Percentiles rank a stretch among this genome's conserved stretches.
These are phyloP conservation scores for Plantago coronopus DNA, from an alignment of 305 asterid genomes.

Conservation along the genomic window DNA sequence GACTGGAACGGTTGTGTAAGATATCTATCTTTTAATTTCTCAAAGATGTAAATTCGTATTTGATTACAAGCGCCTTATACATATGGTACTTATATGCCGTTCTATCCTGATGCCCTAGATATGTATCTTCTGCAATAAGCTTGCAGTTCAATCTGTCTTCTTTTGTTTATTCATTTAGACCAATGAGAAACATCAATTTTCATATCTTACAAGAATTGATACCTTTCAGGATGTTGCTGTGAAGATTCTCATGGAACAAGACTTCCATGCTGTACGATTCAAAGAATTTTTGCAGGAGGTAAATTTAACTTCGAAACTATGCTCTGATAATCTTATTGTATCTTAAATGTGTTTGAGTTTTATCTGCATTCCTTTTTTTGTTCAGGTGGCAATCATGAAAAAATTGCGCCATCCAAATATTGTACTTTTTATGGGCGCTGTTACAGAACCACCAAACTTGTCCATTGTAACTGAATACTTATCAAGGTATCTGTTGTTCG, in stretches of 20 bases:
- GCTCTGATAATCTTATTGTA: slow-evolving; percentile 15
- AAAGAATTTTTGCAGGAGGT: slow-evolving; percentile 91
- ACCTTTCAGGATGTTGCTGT: slow-evolving; percentile 94
- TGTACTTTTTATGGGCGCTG: slow-evolving; percentile 99
- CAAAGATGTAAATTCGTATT: slow-evolving; percentile 12
- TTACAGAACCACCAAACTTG: slow-evolving; percentile 86
- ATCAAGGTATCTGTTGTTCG: slow-evolving; percentile 54
- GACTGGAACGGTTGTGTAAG: slow-evolving; percentile 99
- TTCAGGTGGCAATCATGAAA: slow-evolving; percentile 94
- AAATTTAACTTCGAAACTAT: slow-evolving; percentile 7
- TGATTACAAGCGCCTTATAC: slow-evolving; percentile 14
- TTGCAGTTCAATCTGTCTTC: slow-evolving; percentile 9
- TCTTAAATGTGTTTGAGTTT: slow-evolving; percentile 21
- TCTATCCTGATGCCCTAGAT: slow-evolving; percentile 1
- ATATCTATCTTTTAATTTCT: slow-evolving; percentile 26
- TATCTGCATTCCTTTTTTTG: slow-evolving; percentile 25
- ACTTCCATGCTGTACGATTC: slow-evolving; percentile 65
- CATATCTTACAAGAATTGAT: slow-evolving; percentile 21
- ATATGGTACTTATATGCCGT: not conserved
- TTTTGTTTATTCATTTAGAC: not conserved
- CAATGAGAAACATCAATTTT: slow-evolving; percentile 14
- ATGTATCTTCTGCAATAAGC: slow-evolving; percentile 5
- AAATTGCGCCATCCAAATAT: slow-evolving; percentile 96
- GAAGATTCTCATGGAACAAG: slow-evolving; percentile 98
- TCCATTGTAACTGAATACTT: slow-evolving; percentile 94